Evolutionary conservation across 176 grass and related monocot genomes (phyloP), one percentile per base, ranked within the genome.

Genomic region (Zea mays): DNA sequence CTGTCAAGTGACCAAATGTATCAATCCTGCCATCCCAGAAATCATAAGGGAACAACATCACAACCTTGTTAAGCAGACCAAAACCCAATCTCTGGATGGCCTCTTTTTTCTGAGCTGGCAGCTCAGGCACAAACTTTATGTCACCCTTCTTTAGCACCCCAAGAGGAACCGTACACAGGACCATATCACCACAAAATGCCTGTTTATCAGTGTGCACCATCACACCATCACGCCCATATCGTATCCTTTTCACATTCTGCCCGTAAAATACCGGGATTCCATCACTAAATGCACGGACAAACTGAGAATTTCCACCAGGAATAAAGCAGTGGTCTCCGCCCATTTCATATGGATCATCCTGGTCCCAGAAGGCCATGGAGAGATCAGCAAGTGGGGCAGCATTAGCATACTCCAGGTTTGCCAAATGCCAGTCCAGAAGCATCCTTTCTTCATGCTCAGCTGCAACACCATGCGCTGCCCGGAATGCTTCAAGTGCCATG

Each of bases 341-440:
- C 96, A 98, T 98, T 82, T 98, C 96, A 27, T 94, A 98, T 4
- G 96, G 96, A 71, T 98, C 96, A 74, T 98, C 96, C 85, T 98
- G 96, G 57, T 98, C 96, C 96, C 96, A 98, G 56, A 92, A 94
- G 62, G 79, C 92, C 96, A 95, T 98, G 16, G 92, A 98, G 64
- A 95, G 92, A 73, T 98, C 87, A 44, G 87, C 86, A 55, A 98
- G 92, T 63, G 77, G 81, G 17, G 96, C 85, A 19, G 96, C 96
- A 85, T 98, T 98, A 20, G 96, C 96, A 82, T 98, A 98, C 77
- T 95, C 96, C 33, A 98, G 85, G 78, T 95, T 98, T 3, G 96
- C 96, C 21, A 98, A 85, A 78, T 98, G 92, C 96, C 96, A 98
- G 46, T 98, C 85, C 52, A 98, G 92, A 79, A 98, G 89, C 92